Percentiles rank a stretch among this genome's conserved stretches.
Evolutionary conservation across 2,329 filamentous ascomycete genomes (phyloP).

Genomic region (Ceratocystis cubensis): DNA sequence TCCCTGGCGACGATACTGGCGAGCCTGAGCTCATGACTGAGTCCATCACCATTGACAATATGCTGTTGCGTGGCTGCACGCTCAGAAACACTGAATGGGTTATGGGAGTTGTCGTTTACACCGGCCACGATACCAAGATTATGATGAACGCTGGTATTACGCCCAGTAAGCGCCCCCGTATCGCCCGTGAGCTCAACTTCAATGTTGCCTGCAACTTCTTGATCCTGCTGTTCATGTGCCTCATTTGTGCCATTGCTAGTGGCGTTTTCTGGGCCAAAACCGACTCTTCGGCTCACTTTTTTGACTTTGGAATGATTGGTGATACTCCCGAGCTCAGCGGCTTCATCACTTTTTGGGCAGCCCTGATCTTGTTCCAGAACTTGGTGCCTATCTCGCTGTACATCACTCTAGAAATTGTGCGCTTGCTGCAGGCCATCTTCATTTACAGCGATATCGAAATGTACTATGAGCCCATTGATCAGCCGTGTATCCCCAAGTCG

Average conservation of each 20-base stretch:
- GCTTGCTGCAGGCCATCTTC: slow-evolving; percentile 85
- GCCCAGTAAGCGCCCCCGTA: slow-evolving; percentile 81
- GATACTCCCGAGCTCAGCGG: slow-evolving; percentile 64
- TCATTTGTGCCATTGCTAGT: slow-evolving; percentile 72
- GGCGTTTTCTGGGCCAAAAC: slow-evolving; percentile 67
- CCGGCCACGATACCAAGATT: slow-evolving; percentile 88
- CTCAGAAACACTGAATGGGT: slow-evolving; percentile 94
- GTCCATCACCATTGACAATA: slow-evolving; percentile 86
- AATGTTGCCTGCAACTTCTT: slow-evolving; percentile 95
- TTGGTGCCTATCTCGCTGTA: slow-evolving; percentile 97
- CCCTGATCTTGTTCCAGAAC: slow-evolving; percentile 91
- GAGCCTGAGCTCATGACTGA: slow-evolving; percentile 71
- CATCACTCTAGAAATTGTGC: slow-evolving; percentile 91
- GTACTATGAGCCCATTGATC: slow-evolving; percentile 92
- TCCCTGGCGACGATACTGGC: slow-evolving; percentile 49
- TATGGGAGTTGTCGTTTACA: slow-evolving; percentile 84
- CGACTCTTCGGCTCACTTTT: slow-evolving; percentile 63
- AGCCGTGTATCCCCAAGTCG: slow-evolving; percentile 90
- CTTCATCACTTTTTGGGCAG: slow-evolving; percentile 94
- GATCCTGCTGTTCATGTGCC: slow-evolving; percentile 78
- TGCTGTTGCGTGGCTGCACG: slow-evolving; percentile 85
- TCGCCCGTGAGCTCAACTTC: slow-evolving; percentile 89
- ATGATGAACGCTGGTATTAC: slow-evolving; percentile 98
- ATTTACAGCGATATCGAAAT: slow-evolving; percentile 93
- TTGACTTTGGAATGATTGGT: slow-evolving; percentile 77